Evolutionary conservation across 306 rosid species (phyloP).

Genomic region (Biancaea sappan): DNA sequence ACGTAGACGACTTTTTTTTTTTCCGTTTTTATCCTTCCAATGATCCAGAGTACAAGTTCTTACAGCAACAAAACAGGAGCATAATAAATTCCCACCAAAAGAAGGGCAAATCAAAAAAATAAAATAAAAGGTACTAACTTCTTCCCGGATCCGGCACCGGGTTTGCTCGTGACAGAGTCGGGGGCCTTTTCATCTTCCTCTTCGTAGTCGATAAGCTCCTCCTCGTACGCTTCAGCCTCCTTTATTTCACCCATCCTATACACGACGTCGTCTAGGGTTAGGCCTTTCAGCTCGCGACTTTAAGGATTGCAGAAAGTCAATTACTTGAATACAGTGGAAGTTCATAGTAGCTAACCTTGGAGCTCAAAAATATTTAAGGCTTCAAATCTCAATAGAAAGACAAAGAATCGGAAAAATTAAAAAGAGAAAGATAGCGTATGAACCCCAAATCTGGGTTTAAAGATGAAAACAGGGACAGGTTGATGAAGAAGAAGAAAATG

Average conservation of each 20-base stretch:
- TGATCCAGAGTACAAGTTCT: neutral
- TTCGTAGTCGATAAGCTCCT: conserved; percentile 74
- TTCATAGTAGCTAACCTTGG: conserved; percentile 46
- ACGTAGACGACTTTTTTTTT: neutral
- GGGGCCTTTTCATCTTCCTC: conserved; percentile 64
- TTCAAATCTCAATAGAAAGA: neutral
- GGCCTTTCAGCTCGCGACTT: conserved; percentile 8
- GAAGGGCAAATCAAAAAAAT: neutral
- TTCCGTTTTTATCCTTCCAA: neutral
- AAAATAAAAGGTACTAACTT: conserved; percentile 46
- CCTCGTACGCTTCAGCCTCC: conserved; percentile 72
- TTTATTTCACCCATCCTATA: conserved; percentile 67
- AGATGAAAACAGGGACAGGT: neutral
- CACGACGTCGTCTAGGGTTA: conserved; percentile 12
- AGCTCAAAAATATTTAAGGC: conserved; percentile 17
- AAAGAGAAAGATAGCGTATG: neutral
- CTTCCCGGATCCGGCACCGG: conserved; percentile 55
- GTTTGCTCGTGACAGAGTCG: conserved; percentile 52
- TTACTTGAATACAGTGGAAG: neutral
- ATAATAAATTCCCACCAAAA: neutral
- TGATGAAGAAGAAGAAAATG: neutral
- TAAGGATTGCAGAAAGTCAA: neutral
- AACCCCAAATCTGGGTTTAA: conserved; percentile 59
- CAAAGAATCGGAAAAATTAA: neutral
- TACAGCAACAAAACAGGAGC: neutral